phyloP scores from a whole-genome alignment of 768 basidiomycete genomes.

The Lactifluus hygrophoroides region DNA sequence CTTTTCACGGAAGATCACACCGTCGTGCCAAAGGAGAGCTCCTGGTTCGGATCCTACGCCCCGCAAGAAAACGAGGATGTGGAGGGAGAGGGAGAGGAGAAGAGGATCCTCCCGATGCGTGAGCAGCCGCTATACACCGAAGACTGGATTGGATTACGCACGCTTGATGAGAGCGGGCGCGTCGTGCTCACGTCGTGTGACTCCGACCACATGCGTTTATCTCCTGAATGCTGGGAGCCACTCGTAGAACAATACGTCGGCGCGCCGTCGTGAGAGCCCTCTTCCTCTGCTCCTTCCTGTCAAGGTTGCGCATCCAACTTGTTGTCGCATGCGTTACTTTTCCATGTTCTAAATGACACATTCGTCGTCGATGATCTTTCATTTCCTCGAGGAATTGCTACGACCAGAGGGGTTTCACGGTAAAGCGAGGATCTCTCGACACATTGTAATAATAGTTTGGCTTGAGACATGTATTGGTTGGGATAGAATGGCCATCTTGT shows the following conservation, averaged over 20 bases:
- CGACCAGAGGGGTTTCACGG: no score
- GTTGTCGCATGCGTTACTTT: no score
- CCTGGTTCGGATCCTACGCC: constrained; percentile 78
- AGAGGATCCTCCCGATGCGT: constrained; percentile 58
- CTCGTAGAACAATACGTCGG: constrained; percentile 27
- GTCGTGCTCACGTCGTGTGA: constrained; percentile 56
- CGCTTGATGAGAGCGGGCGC: constrained; percentile 56
- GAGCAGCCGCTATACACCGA: constrained; percentile 63
- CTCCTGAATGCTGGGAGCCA: constrained; percentile 28
- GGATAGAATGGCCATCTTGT: no score
- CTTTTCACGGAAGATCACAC: constrained; percentile 67
- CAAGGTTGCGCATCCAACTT: no score
- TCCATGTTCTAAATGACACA: no score
- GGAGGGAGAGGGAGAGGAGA: constrained; percentile 16
- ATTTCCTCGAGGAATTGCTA: no score
- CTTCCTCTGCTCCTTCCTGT: background rate
- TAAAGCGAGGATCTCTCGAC: no score
- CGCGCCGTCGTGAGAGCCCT: background rate
- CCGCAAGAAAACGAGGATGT: constrained; percentile 29
- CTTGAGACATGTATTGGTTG: no score
- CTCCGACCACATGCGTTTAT: constrained; percentile 69
- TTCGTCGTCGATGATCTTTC: no score
- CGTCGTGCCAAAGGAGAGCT: constrained; percentile 74
- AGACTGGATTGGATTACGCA: constrained; percentile 74
- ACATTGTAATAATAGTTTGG: no score